A percentile compares a stretch with the other conserved stretches of the same genome.
phyloP scores from a whole-genome alignment of 257 asterid species.

The Primulina huaijiensis region DNA sequence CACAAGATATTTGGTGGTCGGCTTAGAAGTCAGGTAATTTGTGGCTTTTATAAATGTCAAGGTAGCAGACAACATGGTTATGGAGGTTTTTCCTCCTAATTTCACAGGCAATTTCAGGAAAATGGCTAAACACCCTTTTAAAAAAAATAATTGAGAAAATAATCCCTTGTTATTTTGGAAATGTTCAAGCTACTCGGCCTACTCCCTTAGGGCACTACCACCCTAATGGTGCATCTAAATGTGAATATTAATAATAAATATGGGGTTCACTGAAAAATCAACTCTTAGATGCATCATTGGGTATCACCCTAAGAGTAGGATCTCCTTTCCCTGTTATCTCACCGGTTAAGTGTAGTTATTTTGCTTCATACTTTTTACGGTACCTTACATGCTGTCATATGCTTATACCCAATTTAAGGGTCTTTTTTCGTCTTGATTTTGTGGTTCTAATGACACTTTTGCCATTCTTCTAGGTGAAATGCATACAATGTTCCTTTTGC shows the following conservation, averaged over 20 bases:
- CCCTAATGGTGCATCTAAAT: too few species aligned
- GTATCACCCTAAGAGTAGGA: too few species aligned
- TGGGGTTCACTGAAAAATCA: too few species aligned
- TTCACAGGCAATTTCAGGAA: background rate
- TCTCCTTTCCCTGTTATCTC: background rate
- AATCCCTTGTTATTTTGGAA: background rate
- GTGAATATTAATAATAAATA: too few species aligned
- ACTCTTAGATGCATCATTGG: too few species aligned
- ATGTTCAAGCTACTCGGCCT: too few species aligned
- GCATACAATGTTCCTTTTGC: constrained; percentile 88
- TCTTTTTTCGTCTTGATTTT: background rate
- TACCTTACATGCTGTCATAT: background rate
- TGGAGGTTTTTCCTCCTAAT: background rate
- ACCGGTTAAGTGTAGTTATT: background rate
- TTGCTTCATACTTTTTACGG: background rate
- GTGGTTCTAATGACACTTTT: constrained; percentile 10
- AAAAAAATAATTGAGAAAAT: background rate
- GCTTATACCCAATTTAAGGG: background rate
- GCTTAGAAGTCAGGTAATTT: constrained; percentile 81
- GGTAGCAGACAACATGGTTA: background rate
- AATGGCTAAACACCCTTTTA: background rate
- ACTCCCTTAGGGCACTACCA: too few species aligned
- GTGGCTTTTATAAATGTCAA: constrained; percentile 15
- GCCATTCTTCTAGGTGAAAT: constrained; percentile 67
- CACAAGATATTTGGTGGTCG: constrained; percentile 97